Conservation (phyloP, 2,329 filamentous ascomycete species). For the Hypoxylon sp. region DNA sequence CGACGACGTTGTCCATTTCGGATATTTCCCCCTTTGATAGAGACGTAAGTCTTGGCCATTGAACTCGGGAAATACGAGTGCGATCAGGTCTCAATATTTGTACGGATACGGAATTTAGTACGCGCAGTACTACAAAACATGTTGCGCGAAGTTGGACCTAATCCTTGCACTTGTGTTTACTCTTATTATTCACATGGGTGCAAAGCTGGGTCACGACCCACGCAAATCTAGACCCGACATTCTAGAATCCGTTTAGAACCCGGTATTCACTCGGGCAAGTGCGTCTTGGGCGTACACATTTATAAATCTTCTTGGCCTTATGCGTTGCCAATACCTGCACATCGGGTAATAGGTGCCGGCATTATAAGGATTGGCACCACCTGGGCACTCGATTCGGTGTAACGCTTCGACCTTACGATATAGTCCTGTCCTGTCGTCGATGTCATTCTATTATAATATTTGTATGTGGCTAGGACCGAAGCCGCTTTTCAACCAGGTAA, state of each 20-base stretch:
- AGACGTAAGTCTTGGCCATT: not conserved
- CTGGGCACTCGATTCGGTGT: conserved; percentile 5
- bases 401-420: conserved; percentile 15
- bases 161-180: conserved; percentile 14
- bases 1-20: conserved; percentile 5
- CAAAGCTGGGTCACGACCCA: conserved; percentile 13
- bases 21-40: conserved; percentile 1
- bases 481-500: conserved; percentile 23
- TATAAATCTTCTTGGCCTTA: not conserved
- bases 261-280: conserved; percentile 5
- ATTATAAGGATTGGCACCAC: conserved; percentile 10
- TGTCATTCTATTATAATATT: conserved; percentile 16
- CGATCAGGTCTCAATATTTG: conserved; percentile 4
- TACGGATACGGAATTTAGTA: conserved; percentile 26
- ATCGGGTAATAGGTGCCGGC: conserved; percentile 6
- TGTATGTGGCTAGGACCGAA: conserved; percentile 10
- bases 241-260: conserved; percentile 39
- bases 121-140: conserved; percentile 15
- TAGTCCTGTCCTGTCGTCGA: conserved; percentile 19
- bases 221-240: conserved; percentile 16
- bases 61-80: conserved; percentile 1
- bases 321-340: not conserved
- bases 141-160: conserved; percentile 29
- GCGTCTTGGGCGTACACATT: conserved; percentile 10
- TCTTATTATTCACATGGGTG: conserved; percentile 1